These are phyloP conservation scores for Xylariales sp. DNA, from an alignment of 2,329 filamentous ascomycete species.

Conservation along the genomic window DNA sequence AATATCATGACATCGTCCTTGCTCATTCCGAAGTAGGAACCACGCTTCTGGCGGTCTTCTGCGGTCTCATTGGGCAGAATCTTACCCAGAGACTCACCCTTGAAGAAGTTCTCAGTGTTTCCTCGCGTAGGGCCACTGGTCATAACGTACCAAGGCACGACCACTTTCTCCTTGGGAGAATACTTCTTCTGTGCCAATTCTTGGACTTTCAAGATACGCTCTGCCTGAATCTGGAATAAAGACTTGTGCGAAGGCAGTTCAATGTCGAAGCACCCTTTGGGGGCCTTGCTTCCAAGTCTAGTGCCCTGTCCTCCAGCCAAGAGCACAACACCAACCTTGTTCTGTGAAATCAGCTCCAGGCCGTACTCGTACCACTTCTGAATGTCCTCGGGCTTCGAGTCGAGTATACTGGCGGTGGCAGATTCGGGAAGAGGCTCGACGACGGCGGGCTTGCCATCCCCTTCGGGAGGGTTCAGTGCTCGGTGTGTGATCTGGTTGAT, in stretches of 20 bases:
- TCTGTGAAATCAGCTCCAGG: conserved; percentile 73
- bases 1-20: conserved; percentile 88
- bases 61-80: conserved; percentile 55
- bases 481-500: conserved; percentile 84
- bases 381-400: conserved; percentile 75
- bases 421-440: conserved; percentile 80
- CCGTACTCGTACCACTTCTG: conserved; percentile 80
- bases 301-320: conserved; percentile 98
- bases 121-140: conserved; percentile 90
- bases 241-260: conserved; percentile 89
- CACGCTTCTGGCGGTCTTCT: conserved; percentile 32
- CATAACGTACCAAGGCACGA: conserved; percentile 99
- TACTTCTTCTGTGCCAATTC: conserved; percentile 70
- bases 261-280: conserved; percentile 97
- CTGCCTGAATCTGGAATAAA: conserved; percentile 95
- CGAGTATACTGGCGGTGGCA: conserved; percentile 85
- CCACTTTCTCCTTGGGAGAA: conserved; percentile 49
- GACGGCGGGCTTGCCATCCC: conserved; percentile 43
- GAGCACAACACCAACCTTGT: conserved; percentile 80
- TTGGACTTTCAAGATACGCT: conserved; percentile 86
- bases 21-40: conserved; percentile 76
- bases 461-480: conserved; percentile 73
- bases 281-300: conserved; percentile 85
- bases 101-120: conserved; percentile 90
- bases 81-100: conserved; percentile 22